Evolutionary conservation across 176 grass and related monocot species (phyloP), one percentile per base, ranked within the genome.

Genomic region (Hsuehochloa calcarea): DNA sequence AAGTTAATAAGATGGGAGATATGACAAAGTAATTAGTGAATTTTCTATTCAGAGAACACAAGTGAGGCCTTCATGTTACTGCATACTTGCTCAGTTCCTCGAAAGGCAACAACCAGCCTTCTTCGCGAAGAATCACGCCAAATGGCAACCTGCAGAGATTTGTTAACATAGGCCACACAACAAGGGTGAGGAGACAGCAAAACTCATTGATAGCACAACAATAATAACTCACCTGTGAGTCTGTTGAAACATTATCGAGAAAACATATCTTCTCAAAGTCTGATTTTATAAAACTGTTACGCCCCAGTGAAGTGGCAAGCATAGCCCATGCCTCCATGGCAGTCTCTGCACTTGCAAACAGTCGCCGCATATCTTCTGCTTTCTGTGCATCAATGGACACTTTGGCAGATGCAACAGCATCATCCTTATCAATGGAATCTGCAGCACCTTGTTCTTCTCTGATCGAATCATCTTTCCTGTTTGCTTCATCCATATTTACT

Each of bases 321-420:
- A 98, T 93, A 81, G 95, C 89, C 95, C 95, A 98, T 59, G 95
- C 95, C 83, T 98, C 95, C 91, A 98, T 93, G 22, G 95, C 95
- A 90, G 91, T 95, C 80, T 98, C 93, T 76, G 95, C 95, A 83
- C 93, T 92, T 49, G 87, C 94, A 74, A 98, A 98, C 62, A 98
- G 81, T 71, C 54, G 71, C 27, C 23, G 90, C 91, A 85, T 98
- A 79, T 95, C 91, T 45, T 93, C 89, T 68, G 82, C 83, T 91
- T 86, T 90, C 80, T 83, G 80, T 50, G 72, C 80, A 86, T 91
- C 89, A 49, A 81, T 19, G 25, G 29, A n/a, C 59, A 39, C 54
- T 88, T 78, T 26, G 0, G 89, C 79, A 82, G 88, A 41, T 84
- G 70, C 22, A 66, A 59, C 56, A 63, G 66, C 22, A 66, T 50